A percentile compares a stretch with the other conserved stretches of the same genome.
Evolutionary conservation across 2,329 filamentous ascomycete species (phyloP).

Genomic region (Fusarium sp.): DNA sequence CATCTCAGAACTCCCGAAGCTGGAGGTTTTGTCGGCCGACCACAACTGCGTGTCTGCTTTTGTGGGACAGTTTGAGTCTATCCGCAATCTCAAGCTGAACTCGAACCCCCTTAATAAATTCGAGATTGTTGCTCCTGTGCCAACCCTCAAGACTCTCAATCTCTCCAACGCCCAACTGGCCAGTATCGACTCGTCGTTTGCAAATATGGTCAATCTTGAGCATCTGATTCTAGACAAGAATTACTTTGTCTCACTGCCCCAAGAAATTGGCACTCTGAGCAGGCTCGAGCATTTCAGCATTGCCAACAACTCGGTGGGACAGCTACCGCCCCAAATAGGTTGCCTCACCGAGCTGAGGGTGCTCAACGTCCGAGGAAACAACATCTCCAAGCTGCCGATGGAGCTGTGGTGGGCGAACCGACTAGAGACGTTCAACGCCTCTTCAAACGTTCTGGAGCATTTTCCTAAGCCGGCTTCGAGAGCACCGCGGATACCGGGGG

Average conservation of each 20-base stretch:
- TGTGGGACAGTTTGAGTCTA: slow-evolving; percentile 83
- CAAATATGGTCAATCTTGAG: slow-evolving; percentile 85
- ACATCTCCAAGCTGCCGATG: slow-evolving; percentile 84
- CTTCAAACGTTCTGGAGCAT: slow-evolving; percentile 88
- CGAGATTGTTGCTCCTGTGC: slow-evolving; percentile 78
- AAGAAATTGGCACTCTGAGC: slow-evolving; percentile 82
- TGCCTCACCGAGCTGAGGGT: slow-evolving; percentile 84
- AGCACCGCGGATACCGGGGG: slow-evolving; percentile 67
- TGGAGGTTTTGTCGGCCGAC: slow-evolving; percentile 89
- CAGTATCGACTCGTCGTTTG: slow-evolving; percentile 87
- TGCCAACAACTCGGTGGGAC: slow-evolving; percentile 86
- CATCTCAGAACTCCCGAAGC: slow-evolving; percentile 80
- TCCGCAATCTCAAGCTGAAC: slow-evolving; percentile 87
- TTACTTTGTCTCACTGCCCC: slow-evolving; percentile 89
- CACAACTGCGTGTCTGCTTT: slow-evolving; percentile 95
- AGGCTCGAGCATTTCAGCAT: slow-evolving; percentile 93
- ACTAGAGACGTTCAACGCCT: slow-evolving; percentile 91
- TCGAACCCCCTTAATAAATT: slow-evolving; percentile 97
- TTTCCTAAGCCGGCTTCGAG: slow-evolving; percentile 89
- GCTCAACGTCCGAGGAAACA: slow-evolving; percentile 92
- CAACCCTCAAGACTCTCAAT: slow-evolving; percentile 86
- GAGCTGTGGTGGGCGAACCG: slow-evolving; percentile 97
- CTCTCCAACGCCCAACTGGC: slow-evolving; percentile 91
- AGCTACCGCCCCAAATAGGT: slow-evolving; percentile 87
- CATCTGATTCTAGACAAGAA: slow-evolving; percentile 93